Conservation (phyloP, 2,329 filamentous ascomycete species). For the Botrytis medusae region DNA sequence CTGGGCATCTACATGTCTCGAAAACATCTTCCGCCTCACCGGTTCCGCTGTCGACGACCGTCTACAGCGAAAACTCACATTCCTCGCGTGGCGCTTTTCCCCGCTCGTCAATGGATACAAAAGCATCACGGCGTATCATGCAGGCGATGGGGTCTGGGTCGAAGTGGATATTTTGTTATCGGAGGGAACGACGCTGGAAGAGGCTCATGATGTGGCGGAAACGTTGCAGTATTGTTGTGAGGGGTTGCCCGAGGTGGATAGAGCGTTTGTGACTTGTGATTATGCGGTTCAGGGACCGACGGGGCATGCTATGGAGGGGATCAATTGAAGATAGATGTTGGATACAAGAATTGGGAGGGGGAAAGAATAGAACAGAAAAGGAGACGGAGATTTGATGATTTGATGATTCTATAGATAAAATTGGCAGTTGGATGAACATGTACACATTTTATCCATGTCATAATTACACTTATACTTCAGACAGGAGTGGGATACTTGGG, state of each 20-base stretch:
- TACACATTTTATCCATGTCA: no score
- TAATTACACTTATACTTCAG: no score
- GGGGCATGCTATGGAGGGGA: conserved; percentile 31
- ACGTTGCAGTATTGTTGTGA: conserved; percentile 61
- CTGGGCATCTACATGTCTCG: conserved; percentile 60
- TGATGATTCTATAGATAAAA: background rate
- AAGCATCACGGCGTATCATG: conserved; percentile 54
- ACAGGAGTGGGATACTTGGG: background rate
- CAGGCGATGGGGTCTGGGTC: conserved; percentile 59
- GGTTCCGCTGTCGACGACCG: conserved; percentile 52
- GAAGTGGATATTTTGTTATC: conserved; percentile 58
- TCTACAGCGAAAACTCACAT: conserved; percentile 54
- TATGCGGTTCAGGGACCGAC: conserved; percentile 35
- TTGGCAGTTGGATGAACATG: background rate
- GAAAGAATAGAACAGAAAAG: background rate
- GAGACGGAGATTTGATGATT: no score
- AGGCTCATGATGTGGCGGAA: conserved; percentile 57
- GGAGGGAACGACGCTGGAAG: conserved; percentile 49
- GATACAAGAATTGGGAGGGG: no score
- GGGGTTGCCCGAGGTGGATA: conserved; percentile 43
- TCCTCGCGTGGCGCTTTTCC: conserved; percentile 54
- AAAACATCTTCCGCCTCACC: conserved; percentile 56
- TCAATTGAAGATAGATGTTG: background rate
- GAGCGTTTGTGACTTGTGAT: conserved; percentile 42
- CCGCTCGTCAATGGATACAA: conserved; percentile 52